Conservation (phyloP, 2,329 filamentous ascomycete genomes). For the Cladosporium sp. region DNA sequence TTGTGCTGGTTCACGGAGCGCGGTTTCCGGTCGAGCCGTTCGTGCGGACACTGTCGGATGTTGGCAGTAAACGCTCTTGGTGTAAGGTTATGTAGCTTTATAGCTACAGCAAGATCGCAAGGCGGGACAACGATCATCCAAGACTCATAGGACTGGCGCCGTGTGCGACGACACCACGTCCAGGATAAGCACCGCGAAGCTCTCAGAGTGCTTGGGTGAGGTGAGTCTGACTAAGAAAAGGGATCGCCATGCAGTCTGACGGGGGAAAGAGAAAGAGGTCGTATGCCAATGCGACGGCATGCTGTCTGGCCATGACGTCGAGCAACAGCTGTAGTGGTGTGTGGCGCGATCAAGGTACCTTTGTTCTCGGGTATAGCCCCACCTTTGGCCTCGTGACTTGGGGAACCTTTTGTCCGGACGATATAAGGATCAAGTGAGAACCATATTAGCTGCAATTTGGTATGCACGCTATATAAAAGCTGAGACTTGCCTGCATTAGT, state of each 20-base stretch:
- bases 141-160: neutral
- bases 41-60: neutral
- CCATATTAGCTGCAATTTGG: neutral
- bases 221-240: neutral
- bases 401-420: neutral
- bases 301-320: slow-evolving; percentile 9
- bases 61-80: neutral
- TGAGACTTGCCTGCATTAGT: neutral
- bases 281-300: neutral
- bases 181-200: slow-evolving; percentile 10
- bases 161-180: neutral
- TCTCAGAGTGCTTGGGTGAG: neutral
- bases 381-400: neutral
- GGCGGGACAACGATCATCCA: neutral
- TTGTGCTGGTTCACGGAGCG: too few relatives aligned
- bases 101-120: neutral
- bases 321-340: neutral
- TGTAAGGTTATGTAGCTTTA: neutral
- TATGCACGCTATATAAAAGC: neutral
- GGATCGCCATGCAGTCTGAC: slow-evolving; percentile 9
- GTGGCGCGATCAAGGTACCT: neutral
- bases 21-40: neutral
- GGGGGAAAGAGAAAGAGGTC: neutral
- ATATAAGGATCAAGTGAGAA: neutral
- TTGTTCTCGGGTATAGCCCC: slow-evolving; percentile 7